These are phyloP conservation scores for Gymnopilus dilepis DNA, from an alignment of 768 basidiomycete genomes.

Conservation along the genomic window DNA sequence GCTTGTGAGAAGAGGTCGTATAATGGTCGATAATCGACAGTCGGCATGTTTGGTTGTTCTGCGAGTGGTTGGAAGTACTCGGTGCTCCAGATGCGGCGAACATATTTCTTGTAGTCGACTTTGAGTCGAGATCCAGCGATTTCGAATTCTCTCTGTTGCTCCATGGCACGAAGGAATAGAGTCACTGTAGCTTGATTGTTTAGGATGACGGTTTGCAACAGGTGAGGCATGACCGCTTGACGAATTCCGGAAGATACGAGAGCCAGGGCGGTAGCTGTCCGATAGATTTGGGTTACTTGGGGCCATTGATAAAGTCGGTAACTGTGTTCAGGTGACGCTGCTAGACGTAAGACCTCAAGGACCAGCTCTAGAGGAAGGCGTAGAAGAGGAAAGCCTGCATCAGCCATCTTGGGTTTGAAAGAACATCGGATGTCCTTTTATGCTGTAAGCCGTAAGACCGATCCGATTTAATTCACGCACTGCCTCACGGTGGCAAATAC, in stretches of 20 bases:
- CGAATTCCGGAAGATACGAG: slow-evolving; percentile 40
- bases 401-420: background rate
- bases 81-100: slow-evolving; percentile 42
- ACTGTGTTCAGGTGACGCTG: slow-evolving; percentile 30
- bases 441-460: background rate
- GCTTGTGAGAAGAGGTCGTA: slow-evolving; percentile 34
- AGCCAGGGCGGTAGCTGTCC: slow-evolving; percentile 36
- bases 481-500: background rate
- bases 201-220: slow-evolving; percentile 45
- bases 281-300: slow-evolving; percentile 22
- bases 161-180: slow-evolving; percentile 38
- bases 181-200: slow-evolving; percentile 30
- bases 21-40: slow-evolving; percentile 28
- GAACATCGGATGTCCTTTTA: background rate
- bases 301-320: slow-evolving; percentile 4
- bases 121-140: slow-evolving; percentile 26
- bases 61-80: slow-evolving; percentile 33
- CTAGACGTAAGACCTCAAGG: slow-evolving; percentile 39
- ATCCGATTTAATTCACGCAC: background rate
- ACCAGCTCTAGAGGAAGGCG: slow-evolving; percentile 41
- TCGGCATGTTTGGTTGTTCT: slow-evolving; percentile 18
- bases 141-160: slow-evolving; percentile 29
- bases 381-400: slow-evolving; percentile 27
- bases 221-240: slow-evolving; percentile 39
- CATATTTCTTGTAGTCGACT: slow-evolving; percentile 35